Base-by-base conservation (phyloP, 2,329 filamentous ascomycete genomes). In the Bipolaris cookei region DNA sequence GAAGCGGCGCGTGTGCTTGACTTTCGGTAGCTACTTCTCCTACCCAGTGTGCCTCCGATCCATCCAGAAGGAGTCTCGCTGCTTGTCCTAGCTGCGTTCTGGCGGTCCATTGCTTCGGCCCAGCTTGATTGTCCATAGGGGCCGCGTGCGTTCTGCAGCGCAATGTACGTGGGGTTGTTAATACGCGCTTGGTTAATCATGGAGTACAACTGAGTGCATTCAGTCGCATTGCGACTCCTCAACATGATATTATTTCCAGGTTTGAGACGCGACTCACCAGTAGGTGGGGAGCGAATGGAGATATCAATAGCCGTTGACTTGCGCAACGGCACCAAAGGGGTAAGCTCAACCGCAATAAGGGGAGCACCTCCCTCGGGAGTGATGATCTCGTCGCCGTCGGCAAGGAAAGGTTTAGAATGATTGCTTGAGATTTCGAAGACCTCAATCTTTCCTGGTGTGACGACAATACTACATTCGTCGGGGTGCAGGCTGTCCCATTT, bases 271-370 rank as follows among this genome's bases (percentile, higher is more conserved):
- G 90, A 92, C 61, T 90, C 86, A 32, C 83, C 74, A 6, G 90
- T 90, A 23, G 93, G 90, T 1, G 91, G 91, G 6, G 94, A 97
- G 47, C 92, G 90, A 63, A 99, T 91, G 64, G 96, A 95, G 51
- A 99, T 91, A 74, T 99, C 95, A 30, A 99, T 86, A 3, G 90
- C 91, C 20, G 92, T 99, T 68, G 93, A 95, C 69, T 94, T 90
- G 61, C 94, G 87, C 59, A 98, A 88, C 65, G 93, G 90, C 6
- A 98, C 94, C 35, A 97, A 82, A 0, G 95, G 95, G 0, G 94
- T 98, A 39, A 99, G 86, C 70, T 97, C 92, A 32, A 97, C 85
- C 5, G 89, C 90, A 58, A 88, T 77, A 30, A 88, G 77, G 30
- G 86, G 86, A 54, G 80, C 79, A 63, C 70, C 67, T 60, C 65